Evolutionary conservation across 2,329 filamentous ascomycete genomes (phyloP).

Genomic region (Aspergillus novofumigatus): DNA sequence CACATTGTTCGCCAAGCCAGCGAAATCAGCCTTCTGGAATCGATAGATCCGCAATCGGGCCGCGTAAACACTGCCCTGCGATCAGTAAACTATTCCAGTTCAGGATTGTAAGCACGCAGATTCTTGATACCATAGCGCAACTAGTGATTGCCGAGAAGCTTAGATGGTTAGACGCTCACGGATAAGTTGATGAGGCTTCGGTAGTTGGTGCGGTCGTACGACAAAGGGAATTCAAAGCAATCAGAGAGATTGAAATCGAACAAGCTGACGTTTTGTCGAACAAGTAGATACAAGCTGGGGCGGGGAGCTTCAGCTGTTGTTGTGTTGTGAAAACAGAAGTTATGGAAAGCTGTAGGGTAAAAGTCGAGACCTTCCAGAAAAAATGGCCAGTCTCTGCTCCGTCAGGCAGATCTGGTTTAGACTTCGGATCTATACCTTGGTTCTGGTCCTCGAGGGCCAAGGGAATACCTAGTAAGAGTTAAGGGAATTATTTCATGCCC

Average conservation of each 20-base stretch:
- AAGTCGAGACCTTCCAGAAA: too few species aligned
- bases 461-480: too few species aligned
- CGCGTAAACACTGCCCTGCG: not conserved
- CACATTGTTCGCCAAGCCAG: not conserved
- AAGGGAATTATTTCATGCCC: too few species aligned
- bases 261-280: not conserved
- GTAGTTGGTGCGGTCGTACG: not conserved
- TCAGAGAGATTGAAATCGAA: not conserved
- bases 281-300: not conserved
- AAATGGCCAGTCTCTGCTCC: too few species aligned
- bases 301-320: too few species aligned
- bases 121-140: not conserved
- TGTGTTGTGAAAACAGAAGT: too few species aligned
- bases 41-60: not conserved
- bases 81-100: not conserved
- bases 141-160: not conserved
- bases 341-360: too few species aligned
- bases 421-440: too few species aligned
- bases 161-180: too few species aligned
- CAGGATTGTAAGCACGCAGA: not conserved
- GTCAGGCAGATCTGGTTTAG: too few species aligned
- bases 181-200: too few species aligned
- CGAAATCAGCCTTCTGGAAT: not conserved
- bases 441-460: too few species aligned
- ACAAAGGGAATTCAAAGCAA: not conserved